These are phyloP conservation scores for Aspergillus egyptiacus DNA, from an alignment of 495 filamentous ascomycete genomes.

Conservation along the genomic window DNA sequence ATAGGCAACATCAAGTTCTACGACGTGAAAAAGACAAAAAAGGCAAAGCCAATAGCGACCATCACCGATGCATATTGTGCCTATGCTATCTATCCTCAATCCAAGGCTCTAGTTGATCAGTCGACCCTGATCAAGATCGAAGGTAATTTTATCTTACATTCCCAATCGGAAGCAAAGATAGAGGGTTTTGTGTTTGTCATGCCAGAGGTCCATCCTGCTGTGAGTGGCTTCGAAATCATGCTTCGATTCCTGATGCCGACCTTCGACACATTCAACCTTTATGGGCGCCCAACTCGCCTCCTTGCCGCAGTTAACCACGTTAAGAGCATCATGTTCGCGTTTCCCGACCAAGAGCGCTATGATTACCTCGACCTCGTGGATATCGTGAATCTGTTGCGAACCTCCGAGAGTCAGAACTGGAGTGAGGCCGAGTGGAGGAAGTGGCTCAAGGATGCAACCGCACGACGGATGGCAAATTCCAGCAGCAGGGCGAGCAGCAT, in stretches of 20 bases:
- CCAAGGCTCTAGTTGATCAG: conserved; percentile 85
- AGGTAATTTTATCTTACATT: conserved; percentile 81
- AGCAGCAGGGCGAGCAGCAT: conserved; percentile 52
- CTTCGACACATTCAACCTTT: conserved; percentile 88
- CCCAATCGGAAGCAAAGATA: conserved; percentile 59
- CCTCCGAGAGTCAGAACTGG: conserved; percentile 72
- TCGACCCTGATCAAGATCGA: conserved; percentile 94
- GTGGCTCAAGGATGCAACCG: conserved; percentile 83
- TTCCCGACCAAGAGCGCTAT: conserved; percentile 82
- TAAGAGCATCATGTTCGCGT: conserved; percentile 94
- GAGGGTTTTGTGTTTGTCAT: conserved; percentile 98
- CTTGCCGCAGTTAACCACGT: conserved; percentile 81
- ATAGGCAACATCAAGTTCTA: conserved; percentile 94
- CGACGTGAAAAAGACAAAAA: conserved; percentile 90
- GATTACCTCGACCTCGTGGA: conserved; percentile 89
- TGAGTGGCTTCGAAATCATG: conserved; percentile 94
- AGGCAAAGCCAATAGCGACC: conserved; percentile 80
- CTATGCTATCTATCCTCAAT: conserved; percentile 93
- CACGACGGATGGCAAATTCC: conserved; percentile 62
- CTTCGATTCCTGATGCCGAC: conserved; percentile 91
- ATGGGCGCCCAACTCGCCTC: conserved; percentile 82
- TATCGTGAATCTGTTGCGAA: conserved; percentile 70
- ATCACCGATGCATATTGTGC: conserved; percentile 86
- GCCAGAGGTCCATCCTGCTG: conserved; percentile 87
- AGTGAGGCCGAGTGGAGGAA: conserved; percentile 85